Evolutionary conservation across 768 basidiomycete genomes (phyloP).

Genomic region (Suillus placidus): DNA sequence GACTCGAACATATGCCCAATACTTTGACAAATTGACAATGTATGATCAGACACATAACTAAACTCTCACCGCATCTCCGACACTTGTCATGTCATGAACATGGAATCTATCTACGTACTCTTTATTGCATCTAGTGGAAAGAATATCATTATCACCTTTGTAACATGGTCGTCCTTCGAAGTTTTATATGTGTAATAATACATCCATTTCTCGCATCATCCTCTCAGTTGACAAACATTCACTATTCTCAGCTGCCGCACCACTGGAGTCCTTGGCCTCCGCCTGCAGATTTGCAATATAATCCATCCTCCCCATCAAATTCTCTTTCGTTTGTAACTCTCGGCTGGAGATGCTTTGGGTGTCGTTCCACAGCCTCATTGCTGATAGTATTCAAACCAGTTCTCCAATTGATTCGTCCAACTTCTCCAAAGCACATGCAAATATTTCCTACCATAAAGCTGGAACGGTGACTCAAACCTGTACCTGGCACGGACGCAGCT

Average conservation of each 20-base stretch:
- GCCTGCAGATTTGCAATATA: slow-evolving; percentile 41
- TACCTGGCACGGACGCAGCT: slow-evolving; percentile 28
- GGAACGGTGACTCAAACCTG: slow-evolving; percentile 22
- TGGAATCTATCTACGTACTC: neutral
- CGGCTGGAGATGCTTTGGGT: slow-evolving; percentile 36
- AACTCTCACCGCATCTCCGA: neutral
- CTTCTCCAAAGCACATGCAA: slow-evolving; percentile 44
- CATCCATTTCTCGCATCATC: neutral
- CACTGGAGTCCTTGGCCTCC: neutral
- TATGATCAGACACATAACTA: neutral
- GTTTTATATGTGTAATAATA: neutral
- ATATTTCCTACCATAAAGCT: slow-evolving; percentile 26
- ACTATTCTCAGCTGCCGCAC: slow-evolving; percentile 19
- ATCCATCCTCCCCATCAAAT: slow-evolving; percentile 41
- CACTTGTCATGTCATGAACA: neutral
- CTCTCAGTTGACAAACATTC: slow-evolving; percentile 32
- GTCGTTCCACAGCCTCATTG: slow-evolving; percentile 36
- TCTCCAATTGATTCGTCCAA: slow-evolving; percentile 47
- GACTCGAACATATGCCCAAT: slow-evolving; percentile 22
- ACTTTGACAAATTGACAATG: slow-evolving; percentile 39
- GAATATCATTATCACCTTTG: neutral
- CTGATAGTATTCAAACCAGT: slow-evolving; percentile 44
- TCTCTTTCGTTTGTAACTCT: slow-evolving; percentile 21
- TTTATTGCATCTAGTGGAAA: neutral
- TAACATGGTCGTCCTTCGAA: too few species aligned